Percentiles rank a stretch among this genome's conserved stretches.
These are phyloP conservation scores for Apiospora rasikravindrae DNA, from an alignment of 2,329 filamentous ascomycete genomes.

Conservation along the genomic window DNA sequence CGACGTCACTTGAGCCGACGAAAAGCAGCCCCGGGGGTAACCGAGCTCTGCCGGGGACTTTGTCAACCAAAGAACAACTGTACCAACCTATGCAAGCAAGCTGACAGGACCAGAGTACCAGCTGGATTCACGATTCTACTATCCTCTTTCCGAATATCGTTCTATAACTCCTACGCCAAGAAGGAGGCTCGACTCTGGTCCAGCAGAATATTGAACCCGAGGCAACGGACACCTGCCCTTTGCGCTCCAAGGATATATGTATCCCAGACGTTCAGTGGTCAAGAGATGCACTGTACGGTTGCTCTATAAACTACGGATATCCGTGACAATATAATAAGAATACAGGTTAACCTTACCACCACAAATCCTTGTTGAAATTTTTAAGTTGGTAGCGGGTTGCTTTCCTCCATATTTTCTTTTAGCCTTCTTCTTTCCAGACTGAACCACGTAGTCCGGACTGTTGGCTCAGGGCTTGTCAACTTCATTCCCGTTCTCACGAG, in stretches of 20 bases:
- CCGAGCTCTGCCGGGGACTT: not conserved
- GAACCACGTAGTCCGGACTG: not conserved
- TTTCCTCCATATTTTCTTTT: not conserved
- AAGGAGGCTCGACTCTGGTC: not conserved
- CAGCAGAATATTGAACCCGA: no score
- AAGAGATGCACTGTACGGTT: no score
- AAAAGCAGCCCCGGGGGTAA: constrained; percentile 20
- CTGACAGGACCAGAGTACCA: not conserved
- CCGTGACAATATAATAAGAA: no score
- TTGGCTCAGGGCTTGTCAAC: not conserved
- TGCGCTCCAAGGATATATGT: no score
- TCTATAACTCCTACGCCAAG: no score
- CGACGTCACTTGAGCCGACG: constrained; percentile 20
- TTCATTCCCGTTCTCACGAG: not conserved
- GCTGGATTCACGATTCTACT: no score
- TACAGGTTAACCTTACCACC: no score
- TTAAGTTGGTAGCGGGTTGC: not conserved
- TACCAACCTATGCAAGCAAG: not conserved
- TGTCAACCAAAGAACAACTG: not conserved
- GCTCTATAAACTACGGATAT: no score
- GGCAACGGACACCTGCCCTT: no score
- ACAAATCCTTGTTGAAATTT: not conserved
- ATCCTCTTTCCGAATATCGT: no score
- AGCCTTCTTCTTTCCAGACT: not conserved
- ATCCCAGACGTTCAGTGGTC: no score